phyloP scores from a whole-genome alignment of 2,329 filamentous ascomycete species.

The Elsinoe necatrix region DNA sequence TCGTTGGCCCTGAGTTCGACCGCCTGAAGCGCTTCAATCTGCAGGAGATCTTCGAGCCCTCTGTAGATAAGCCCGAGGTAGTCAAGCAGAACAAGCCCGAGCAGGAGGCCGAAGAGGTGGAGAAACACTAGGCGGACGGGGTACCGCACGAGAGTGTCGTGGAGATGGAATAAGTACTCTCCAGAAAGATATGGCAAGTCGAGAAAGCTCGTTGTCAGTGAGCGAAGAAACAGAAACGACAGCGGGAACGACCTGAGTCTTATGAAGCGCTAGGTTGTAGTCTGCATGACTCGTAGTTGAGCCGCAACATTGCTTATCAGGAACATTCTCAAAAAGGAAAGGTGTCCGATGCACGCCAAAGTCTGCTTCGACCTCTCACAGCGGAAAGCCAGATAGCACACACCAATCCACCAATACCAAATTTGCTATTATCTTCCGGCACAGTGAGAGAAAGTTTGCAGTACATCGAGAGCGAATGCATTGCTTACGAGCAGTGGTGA shows the following conservation, averaged over 20 bases:
- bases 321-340: constrained; percentile 1
- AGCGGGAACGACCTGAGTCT: background rate
- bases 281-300: background rate
- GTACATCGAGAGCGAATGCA: too few relatives aligned
- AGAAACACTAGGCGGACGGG: background rate
- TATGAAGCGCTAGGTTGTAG: background rate
- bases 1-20: constrained; percentile 67
- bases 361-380: constrained; percentile 5
- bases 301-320: constrained; percentile 5
- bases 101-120: constrained; percentile 22
- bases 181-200: background rate
- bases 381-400: background rate
- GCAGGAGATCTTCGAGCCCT: constrained; percentile 58
- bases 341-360: background rate
- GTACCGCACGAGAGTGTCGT: background rate
- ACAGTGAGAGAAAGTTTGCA: background rate
- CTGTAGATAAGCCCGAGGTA: constrained; percentile 26
- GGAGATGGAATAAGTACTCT: background rate
- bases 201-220: background rate
- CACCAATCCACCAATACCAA: background rate
- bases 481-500: too few relatives aligned
- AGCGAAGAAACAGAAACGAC: background rate
- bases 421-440: background rate
- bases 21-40: constrained; percentile 69
- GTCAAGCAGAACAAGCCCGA: constrained; percentile 18